Evolutionary conservation across 2,329 filamentous ascomycete genomes (phyloP).

Genomic region (Allantophomopsis lycopodina): DNA sequence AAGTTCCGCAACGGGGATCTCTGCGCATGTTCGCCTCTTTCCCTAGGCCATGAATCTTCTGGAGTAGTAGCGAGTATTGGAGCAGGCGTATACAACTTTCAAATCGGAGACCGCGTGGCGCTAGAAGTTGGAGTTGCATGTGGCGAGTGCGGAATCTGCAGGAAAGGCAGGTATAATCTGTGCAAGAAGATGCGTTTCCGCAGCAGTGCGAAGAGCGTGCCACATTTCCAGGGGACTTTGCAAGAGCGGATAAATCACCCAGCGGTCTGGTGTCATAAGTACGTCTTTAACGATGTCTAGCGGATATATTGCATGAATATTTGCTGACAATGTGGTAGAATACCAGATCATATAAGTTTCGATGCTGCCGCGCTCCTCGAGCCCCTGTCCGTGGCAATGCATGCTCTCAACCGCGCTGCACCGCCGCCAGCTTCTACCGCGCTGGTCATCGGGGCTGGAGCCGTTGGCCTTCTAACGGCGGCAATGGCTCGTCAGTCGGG

Average conservation of each 20-base stretch:
- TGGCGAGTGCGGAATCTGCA: conserved; percentile 75
- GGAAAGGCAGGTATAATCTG: conserved; percentile 65
- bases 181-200: conserved; percentile 48
- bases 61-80: conserved; percentile 43
- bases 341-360: conserved; percentile 44
- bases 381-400: conserved; percentile 47
- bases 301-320: not conserved
- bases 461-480: conserved; percentile 47
- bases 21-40: conserved; percentile 49
- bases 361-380: conserved; percentile 47
- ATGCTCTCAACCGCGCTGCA: conserved; percentile 41
- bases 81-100: conserved; percentile 33
- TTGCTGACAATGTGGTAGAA: conserved; percentile 19
- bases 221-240: conserved; percentile 48
- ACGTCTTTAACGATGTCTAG: conserved; percentile 11
- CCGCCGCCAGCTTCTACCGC: conserved; percentile 38
- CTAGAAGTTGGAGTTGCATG: conserved; percentile 92
- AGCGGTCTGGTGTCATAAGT: conserved; percentile 49
- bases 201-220: conserved; percentile 47
- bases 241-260: conserved; percentile 51
- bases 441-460: conserved; percentile 51
- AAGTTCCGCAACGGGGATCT: conserved; percentile 61
- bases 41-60: conserved; percentile 49
- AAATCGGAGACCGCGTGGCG: conserved; percentile 41
- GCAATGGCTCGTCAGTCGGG: conserved; percentile 48